Evolutionary conservation across 2,329 filamentous ascomycete species (phyloP), one percentile per base, ranked within the genome.

Genomic region (Apiospora hydei): DNA sequence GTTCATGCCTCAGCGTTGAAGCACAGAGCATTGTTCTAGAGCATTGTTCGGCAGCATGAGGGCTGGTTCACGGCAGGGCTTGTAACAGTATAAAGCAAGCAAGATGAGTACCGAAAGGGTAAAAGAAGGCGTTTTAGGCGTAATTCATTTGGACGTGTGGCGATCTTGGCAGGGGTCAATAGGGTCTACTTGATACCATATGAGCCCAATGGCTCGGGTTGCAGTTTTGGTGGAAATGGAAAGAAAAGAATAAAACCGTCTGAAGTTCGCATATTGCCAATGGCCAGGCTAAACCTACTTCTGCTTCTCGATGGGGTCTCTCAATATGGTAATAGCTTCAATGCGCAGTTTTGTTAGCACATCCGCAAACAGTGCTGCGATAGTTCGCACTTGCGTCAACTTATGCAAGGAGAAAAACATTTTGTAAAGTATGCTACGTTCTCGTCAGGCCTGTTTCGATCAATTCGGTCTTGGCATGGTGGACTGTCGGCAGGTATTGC

Each of bases 1-100:
- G 71, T 87, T 94, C 43, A 68, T 68, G 66, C 44, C 66, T 16
- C 66, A 68, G 24, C 66, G 66, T 26, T 68, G 66, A 30, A 46
- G 1, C 34, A 64, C 10, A 4, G 57, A n/a, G 21, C 11, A 6
- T 41, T 1, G n/a, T 41, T 64, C 57, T 38, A 38, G 34, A 6
- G 34, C 11, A 7, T 41, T 4, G n/a, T 41, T 64, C 57, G 10
- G 21, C 34, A n/a, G 18, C 34, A 41, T 14, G 13, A 4, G 18
- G 30, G 18, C 21, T 18, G 57, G 8, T 21, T 64, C 38, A 64
- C 34, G 8, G 13, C 34, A 64, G 18, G 21, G 57, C 57, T 38
- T 64, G 57, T 64, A 64, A 11, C 18, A 41, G 57, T 64, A 64
- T 41, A 64, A 41, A 24, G 57, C 57, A 41, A 64, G 30, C 57